Base-by-base conservation (phyloP, 352 stramenopile species). In the Blastocystis sp. region DNA sequence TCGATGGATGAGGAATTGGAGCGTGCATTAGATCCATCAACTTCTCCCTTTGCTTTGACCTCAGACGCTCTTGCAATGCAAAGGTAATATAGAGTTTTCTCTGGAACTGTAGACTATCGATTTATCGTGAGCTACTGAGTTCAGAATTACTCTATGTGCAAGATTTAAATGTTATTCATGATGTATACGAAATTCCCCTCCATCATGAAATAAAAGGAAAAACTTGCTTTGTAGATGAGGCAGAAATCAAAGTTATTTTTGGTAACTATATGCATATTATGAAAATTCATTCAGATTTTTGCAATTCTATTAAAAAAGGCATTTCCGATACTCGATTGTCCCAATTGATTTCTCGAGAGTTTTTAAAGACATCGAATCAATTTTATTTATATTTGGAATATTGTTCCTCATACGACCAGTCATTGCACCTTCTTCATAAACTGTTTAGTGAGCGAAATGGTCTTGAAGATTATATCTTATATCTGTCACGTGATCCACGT, bases 321-420 rank as follows among this genome's bases (percentile, higher is more conserved):
- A 84, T 84, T 20, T 15, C 11, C 2, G 50, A 84, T 20, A 9
- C 47, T 7, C 73, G 73, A 26, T 55, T 84, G 0, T 84, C 73
- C 6, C 73, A 84, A 20, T 37, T 84, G 47, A 26, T 84, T 54
- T 26, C 50, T 18, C 73, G 54, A 7, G 73, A 84, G 56, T 84
- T 84, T 53, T 55, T 66, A 1, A 66, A 68, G 18, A 84, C 73
- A 2, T 50, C 53, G 1, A 84, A 84, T 43, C 73, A 84, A 23
- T 84, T 84, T 53, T 68, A 84, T 43, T 23, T 84, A 7, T 84
- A 84, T 37, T 68, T 29, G n/a, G 53, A 84, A 3, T 84, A 84
- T 53, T 84, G 45, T 26, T 34, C 29, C 37, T 26, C 73, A 8
- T 84, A 84, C 0, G 59, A 68, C 50, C 29, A 68, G 20, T 34